These are phyloP conservation scores for Melaleuca quinquenervia DNA, from an alignment of 345 rosid genomes.

Conservation along the genomic window DNA sequence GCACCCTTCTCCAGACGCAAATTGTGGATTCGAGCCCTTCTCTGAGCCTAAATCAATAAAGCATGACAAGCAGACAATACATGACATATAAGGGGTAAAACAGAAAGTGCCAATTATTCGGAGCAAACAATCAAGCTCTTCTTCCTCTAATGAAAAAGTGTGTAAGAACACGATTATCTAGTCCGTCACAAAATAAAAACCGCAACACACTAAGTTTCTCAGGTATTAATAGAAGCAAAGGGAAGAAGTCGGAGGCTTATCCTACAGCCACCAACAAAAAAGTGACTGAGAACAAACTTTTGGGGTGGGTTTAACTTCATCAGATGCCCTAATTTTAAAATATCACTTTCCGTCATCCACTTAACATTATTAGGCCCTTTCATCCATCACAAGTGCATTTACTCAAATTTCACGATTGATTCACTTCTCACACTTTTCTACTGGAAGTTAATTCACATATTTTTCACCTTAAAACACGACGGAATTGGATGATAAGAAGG, in stretches of 20 bases:
- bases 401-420: not conserved
- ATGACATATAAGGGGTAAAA: not conserved
- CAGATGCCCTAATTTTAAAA: not conserved
- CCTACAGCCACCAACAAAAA: not conserved
- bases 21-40: constrained; percentile 73
- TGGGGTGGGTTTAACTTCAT: not conserved
- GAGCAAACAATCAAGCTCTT: not conserved
- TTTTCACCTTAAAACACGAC: not conserved
- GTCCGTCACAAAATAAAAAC: not conserved
- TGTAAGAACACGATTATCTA: not conserved
- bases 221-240: not conserved
- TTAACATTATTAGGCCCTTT: not conserved
- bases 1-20: constrained; percentile 75
- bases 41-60: constrained; percentile 33
- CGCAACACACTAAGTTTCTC: not conserved
- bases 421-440: not conserved
- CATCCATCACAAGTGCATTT: not conserved
- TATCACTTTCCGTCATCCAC: not conserved
- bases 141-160: not conserved
- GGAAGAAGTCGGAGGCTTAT: not conserved
- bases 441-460: not conserved
- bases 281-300: not conserved
- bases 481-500: not conserved
- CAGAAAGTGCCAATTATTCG: not conserved
- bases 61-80: not conserved